phyloP scores from a whole-genome alignment of 371 early-diverging fungal genomes.

The Mucor plumbeus region DNA sequence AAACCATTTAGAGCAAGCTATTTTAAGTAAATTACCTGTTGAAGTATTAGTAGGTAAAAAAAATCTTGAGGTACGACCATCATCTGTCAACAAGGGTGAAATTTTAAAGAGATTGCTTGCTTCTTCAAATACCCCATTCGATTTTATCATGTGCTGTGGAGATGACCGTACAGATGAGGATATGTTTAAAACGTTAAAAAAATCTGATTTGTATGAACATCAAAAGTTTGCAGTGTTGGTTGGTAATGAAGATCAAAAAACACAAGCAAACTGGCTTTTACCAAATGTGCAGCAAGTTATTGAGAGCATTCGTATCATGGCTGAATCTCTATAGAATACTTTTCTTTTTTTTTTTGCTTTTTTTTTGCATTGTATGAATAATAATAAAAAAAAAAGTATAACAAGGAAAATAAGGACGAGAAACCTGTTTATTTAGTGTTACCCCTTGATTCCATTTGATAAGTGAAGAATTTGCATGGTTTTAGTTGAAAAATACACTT shows the following conservation, averaged over 20 bases:
- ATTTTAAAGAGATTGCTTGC: constrained; percentile 81
- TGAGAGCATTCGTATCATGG: constrained; percentile 24
- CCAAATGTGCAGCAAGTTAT: constrained; percentile 29
- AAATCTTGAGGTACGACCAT: constrained; percentile 88
- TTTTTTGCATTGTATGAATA: not conserved
- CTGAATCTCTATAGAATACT: not conserved
- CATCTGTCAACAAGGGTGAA: constrained; percentile 84
- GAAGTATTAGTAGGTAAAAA: constrained; percentile 94
- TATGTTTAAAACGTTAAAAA: constrained; percentile 74
- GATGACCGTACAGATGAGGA: constrained; percentile 96
- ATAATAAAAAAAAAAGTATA: not conserved
- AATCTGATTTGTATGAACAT: constrained; percentile 21
- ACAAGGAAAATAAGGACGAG: not conserved
- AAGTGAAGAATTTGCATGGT: not conserved
- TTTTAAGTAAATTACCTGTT: constrained; percentile 83
- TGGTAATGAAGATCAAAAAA: constrained; percentile 72
- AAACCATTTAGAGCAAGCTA: constrained; percentile 81
- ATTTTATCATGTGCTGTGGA: constrained; percentile 93
- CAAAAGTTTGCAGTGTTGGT: constrained; percentile 61
- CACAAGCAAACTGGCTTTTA: constrained; percentile 73
- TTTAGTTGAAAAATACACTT: not conserved
- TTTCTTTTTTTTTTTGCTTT: no score
- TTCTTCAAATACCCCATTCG: constrained; percentile 50
- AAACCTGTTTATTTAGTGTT: constrained; percentile 1
- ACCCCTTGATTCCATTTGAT: not conserved